Conservation (phyloP, 2,329 filamentous ascomycete genomes). For the Colletotrichum endophyticum region DNA sequence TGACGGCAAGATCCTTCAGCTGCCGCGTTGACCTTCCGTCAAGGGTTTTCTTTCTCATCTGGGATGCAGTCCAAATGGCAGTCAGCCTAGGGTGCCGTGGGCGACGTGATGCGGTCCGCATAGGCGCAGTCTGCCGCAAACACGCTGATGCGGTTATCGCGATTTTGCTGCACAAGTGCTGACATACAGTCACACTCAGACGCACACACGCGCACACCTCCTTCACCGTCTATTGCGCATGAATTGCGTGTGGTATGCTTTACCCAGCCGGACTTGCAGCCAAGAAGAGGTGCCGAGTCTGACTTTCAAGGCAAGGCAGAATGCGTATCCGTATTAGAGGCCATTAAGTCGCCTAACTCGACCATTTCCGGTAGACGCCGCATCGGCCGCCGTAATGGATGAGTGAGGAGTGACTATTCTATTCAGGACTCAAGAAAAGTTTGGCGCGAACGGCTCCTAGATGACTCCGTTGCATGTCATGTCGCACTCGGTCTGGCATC, state of each 20-base stretch:
- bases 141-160: slow-evolving; percentile 16
- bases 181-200: slow-evolving; percentile 13
- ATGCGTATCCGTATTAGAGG: neutral
- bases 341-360: neutral
- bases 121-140: slow-evolving; percentile 2
- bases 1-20: neutral
- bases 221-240: slow-evolving; percentile 8
- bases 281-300: neutral
- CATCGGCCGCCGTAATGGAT: neutral
- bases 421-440: neutral
- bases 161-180: slow-evolving; percentile 17
- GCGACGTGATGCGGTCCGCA: slow-evolving; percentile 11
- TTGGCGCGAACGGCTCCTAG: neutral
- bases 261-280: neutral
- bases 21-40: neutral
- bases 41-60: neutral
- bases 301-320: neutral
- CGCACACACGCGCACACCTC: slow-evolving; percentile 7
- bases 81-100: neutral
- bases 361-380: neutral
- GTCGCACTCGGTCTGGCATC: neutral
- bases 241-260: neutral
- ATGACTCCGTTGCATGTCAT: neutral
- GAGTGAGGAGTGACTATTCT: neutral
- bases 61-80: neutral